Base-by-base conservation (phyloP, 2,329 filamentous ascomycete genomes). In the Pyrenophora teres region DNA sequence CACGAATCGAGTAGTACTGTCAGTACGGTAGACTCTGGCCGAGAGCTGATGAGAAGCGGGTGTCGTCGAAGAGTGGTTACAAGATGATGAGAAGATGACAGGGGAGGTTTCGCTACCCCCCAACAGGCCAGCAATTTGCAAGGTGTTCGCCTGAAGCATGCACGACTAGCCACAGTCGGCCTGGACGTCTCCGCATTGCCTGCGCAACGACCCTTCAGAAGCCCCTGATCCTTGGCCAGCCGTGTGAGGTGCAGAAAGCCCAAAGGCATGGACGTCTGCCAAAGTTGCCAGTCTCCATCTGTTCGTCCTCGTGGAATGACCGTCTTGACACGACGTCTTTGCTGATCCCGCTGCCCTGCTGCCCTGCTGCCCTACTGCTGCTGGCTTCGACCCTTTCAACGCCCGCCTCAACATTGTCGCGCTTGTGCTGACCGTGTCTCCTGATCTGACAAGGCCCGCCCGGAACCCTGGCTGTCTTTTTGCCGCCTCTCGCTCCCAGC, bases 121-220 rank as follows among this genome's bases (percentile, higher is more conserved):
- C 65, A 68, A 69, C 61, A 58, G 62, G 62, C 61, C 63, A 64
- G 62, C 67, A 71, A 72, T 68, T 72, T 72, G 66, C 62, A 72
- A 64, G 27, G 60, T 67, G 69, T 73, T 72, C 70, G 69, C 68
- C 65, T 67, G 58, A 70, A 69, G 69, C 62, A 68, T 66, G 60
- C 63, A 71, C 62, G 64, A 55, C 70, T 73, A 73, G 69, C 67
- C 69, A 64, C 48, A 67, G 62, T 71, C 59, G 67, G 69, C 55
- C 61, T 72, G 67, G 70, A 62, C 64, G 66, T 74, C 71, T 72
- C 71, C 71, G 71, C 71, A 73, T 74, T 74, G 59, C 55, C 68
- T 69, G 67, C 69, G 66, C 68, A 69, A 70, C 67, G 69, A 67
- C 69, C 69, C 67, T 67, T 64, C 51, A 67, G 60, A 49, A 71